Evolutionary conservation across 2,329 filamentous ascomycete genomes (phyloP).

Genomic region (Paracamarosporium sp.): DNA sequence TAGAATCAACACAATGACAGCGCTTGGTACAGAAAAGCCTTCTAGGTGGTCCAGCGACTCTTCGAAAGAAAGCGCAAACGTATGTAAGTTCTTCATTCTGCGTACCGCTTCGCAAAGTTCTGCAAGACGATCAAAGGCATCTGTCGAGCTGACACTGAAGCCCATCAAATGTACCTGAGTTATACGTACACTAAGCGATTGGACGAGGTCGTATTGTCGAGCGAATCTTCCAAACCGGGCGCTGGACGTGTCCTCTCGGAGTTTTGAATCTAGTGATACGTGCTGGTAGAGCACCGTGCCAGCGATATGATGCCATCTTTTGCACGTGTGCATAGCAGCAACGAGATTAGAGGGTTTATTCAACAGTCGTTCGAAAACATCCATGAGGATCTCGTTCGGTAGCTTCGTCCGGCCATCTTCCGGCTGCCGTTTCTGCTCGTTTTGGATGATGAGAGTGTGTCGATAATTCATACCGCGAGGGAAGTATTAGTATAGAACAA

Average conservation of each 20-base stretch:
- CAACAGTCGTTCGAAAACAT: slow-evolving; percentile 17
- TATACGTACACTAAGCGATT: slow-evolving; percentile 13
- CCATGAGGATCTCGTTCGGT: slow-evolving; percentile 19
- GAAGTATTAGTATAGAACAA: not conserved
- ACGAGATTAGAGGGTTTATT: slow-evolving; percentile 6
- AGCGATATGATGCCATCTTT: slow-evolving; percentile 13
- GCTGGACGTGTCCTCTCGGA: slow-evolving; percentile 8
- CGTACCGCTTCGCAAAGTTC: slow-evolving; percentile 15
- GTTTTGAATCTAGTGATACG: slow-evolving; percentile 14
- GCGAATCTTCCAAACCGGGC: slow-evolving; percentile 11
- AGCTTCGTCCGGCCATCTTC: slow-evolving; percentile 2
- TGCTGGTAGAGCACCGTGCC: slow-evolving; percentile 13
- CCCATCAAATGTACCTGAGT: slow-evolving; percentile 20
- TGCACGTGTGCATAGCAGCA: slow-evolving; percentile 9
- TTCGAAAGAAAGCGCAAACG: slow-evolving; percentile 18
- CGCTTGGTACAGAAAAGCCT: slow-evolving; percentile 11
- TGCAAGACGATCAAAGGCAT: slow-evolving; percentile 17
- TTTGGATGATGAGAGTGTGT: not conserved
- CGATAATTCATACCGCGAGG: not conserved
- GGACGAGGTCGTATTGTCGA: slow-evolving; percentile 10
- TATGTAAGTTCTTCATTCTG: slow-evolving; percentile 14
- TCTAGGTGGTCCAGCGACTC: slow-evolving; percentile 6
- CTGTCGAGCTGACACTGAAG: slow-evolving; percentile 10
- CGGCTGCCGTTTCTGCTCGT: not conserved
- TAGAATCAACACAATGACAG: slow-evolving; percentile 11